phyloP scores from a whole-genome alignment of 2,329 filamentous ascomycete species.

The Alternaria tenuissima region DNA sequence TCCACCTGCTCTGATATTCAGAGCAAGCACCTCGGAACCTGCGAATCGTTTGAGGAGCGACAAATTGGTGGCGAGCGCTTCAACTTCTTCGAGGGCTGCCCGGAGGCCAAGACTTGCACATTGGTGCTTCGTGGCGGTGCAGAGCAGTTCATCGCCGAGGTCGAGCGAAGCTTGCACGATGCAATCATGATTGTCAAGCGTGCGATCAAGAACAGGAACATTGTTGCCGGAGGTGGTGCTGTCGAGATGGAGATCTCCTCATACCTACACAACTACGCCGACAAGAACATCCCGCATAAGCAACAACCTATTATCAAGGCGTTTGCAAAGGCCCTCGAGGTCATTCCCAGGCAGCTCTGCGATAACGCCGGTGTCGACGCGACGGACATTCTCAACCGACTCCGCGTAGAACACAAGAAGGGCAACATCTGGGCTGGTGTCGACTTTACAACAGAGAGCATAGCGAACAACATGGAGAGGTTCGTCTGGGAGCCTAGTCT shows the following conservation, averaged over 20 bases:
- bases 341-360: slow-evolving; percentile 95
- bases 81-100: slow-evolving; percentile 98
- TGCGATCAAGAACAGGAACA: slow-evolving; percentile 90
- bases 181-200: slow-evolving; percentile 99
- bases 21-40: slow-evolving; percentile 86
- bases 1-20: slow-evolving; percentile 97
- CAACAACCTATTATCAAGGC: slow-evolving; percentile 98
- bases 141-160: slow-evolving; percentile 98
- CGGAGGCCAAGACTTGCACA: slow-evolving; percentile 95
- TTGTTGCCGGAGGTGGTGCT: slow-evolving; percentile 94
- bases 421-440: slow-evolving; percentile 94
- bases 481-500: slow-evolving; percentile 98
- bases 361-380: slow-evolving; percentile 99
- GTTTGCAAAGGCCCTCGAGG: slow-evolving; percentile 95
- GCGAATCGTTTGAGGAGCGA: slow-evolving; percentile 89
- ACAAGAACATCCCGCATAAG: slow-evolving; percentile 91
- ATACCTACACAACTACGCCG: slow-evolving; percentile 90
- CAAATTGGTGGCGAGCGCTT: slow-evolving; percentile 97
- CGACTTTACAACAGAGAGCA: slow-evolving; percentile 91
- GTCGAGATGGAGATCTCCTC: slow-evolving; percentile 96
- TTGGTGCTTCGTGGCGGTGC: slow-evolving; percentile 93
- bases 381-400: slow-evolving; percentile 94
- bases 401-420: slow-evolving; percentile 95
- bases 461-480: slow-evolving; percentile 90
- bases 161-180: slow-evolving; percentile 96